phyloP scores from a whole-genome alignment of 2,329 filamentous ascomycete species.

The Periconia sp. region DNA sequence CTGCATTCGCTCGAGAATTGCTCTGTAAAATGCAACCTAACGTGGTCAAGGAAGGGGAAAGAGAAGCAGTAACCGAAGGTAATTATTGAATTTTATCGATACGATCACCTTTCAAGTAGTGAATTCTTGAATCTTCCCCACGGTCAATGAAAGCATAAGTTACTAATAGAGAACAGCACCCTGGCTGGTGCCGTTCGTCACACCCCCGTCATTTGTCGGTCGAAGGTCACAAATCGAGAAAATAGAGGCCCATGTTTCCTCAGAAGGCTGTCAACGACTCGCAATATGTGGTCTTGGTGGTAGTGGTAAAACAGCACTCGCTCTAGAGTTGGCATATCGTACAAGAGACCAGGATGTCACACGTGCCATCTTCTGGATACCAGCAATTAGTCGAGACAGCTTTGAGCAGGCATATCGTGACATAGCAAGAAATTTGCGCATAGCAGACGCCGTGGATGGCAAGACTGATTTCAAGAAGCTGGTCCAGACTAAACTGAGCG shows the following conservation, averaged over 20 bases:
- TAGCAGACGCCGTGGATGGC: constrained; percentile 16
- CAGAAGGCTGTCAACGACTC: constrained; percentile 16
- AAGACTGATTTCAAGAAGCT: constrained; percentile 12
- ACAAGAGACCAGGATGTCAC: constrained; percentile 36
- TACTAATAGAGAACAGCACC: constrained; percentile 8
- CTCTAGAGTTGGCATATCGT: constrained; percentile 47
- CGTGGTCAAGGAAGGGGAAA: too few relatives aligned
- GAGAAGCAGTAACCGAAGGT: too few relatives aligned
- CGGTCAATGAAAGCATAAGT: not conserved
- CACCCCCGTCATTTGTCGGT: constrained; percentile 8
- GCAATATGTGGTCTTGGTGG: constrained; percentile 49
- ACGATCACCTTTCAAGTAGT: too few relatives aligned
- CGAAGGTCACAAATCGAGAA: constrained; percentile 8
- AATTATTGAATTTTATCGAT: too few relatives aligned
- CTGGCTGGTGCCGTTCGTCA: constrained; percentile 11
- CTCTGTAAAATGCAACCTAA: too few relatives aligned
- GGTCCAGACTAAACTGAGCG: constrained; percentile 17
- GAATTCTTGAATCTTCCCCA: too few relatives aligned
- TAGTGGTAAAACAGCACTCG: constrained; percentile 51
- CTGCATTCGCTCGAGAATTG: too few relatives aligned
- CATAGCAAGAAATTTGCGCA: constrained; percentile 34
- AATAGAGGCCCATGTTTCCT: constrained; percentile 4
- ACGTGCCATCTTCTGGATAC: constrained; percentile 52
- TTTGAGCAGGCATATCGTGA: constrained; percentile 48
- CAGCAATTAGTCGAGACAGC: constrained; percentile 41